Conservation (phyloP, 2,329 filamentous ascomycete genomes). For the Microdochium bolleyi region DNA sequence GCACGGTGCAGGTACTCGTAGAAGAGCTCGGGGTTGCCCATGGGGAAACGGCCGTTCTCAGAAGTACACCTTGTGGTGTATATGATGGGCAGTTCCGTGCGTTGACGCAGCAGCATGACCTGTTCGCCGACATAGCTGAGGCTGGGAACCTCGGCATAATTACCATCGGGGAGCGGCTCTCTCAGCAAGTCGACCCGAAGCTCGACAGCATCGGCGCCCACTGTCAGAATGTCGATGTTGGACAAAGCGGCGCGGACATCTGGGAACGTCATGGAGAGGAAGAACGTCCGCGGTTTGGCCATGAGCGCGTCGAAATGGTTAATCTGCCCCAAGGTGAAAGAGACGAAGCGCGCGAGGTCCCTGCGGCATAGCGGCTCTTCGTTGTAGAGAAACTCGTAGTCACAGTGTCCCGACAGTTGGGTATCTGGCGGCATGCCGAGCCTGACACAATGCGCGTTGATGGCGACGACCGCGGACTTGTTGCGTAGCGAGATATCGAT, state of each 20-base stretch:
- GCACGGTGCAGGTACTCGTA: conserved; percentile 76
- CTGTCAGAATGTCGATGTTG: conserved; percentile 80
- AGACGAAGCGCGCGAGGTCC: conserved; percentile 71
- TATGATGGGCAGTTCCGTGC: conserved; percentile 83
- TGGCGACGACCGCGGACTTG: conserved; percentile 52
- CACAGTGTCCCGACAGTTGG: conserved; percentile 58
- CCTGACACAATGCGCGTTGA: conserved; percentile 71
- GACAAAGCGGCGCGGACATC: conserved; percentile 76
- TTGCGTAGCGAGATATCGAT: conserved; percentile 50
- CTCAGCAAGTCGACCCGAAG: conserved; percentile 75
- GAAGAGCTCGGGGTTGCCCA: conserved; percentile 68
- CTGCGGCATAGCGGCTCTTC: conserved; percentile 63
- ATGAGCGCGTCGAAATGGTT: conserved; percentile 70
- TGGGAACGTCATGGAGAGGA: conserved; percentile 83
- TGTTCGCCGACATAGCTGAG: conserved; percentile 80
- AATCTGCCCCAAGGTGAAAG: conserved; percentile 72
- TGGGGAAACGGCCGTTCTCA: conserved; percentile 79
- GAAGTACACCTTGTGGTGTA: conserved; percentile 77
- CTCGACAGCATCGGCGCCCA: conserved; percentile 80
- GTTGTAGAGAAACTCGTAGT: conserved; percentile 84
- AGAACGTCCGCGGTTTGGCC: conserved; percentile 70
- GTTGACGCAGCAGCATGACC: conserved; percentile 74
- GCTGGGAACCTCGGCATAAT: conserved; percentile 61
- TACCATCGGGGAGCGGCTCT: conserved; percentile 58
- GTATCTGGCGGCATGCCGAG: conserved; percentile 62